phyloP scores from a whole-genome alignment of 345 rosid genomes.

The Aquilaria yunnanensis region DNA sequence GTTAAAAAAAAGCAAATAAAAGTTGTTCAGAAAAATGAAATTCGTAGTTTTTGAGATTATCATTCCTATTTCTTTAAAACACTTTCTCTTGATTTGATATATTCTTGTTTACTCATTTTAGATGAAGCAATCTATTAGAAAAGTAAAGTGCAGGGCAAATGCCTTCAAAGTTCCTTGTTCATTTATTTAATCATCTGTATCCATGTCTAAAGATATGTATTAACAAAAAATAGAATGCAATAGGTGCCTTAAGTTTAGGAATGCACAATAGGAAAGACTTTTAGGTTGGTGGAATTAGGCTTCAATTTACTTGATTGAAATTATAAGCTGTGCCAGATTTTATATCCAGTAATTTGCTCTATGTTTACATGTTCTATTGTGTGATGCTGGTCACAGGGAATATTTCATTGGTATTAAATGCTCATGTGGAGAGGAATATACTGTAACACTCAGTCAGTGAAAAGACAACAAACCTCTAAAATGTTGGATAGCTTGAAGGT shows the following conservation, averaged over 20 bases:
- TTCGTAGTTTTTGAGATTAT: neutral
- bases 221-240: no score
- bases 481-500: neutral
- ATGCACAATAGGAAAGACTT: no score
- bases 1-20: neutral
- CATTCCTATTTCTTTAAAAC: neutral
- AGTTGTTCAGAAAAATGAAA: neutral
- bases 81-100: neutral
- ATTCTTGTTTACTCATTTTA: conserved; percentile 25
- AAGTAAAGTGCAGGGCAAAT: conserved; percentile 36
- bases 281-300: no score
- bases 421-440: conserved; percentile 51
- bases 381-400: conserved; percentile 39
- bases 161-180: conserved; percentile 41
- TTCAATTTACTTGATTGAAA: no score
- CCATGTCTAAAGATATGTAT: conserved; percentile 7
- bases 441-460: conserved; percentile 22
- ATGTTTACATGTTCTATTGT: neutral
- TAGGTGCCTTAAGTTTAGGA: no score
- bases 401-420: conserved; percentile 46
- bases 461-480: neutral
- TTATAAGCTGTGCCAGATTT: no score
- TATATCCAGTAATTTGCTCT: no score
- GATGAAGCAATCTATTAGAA: conserved; percentile 45
- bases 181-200: conserved; percentile 11